Base-by-base conservation (phyloP, 257 asterid genomes). In the Gardenia jasminoides region DNA sequence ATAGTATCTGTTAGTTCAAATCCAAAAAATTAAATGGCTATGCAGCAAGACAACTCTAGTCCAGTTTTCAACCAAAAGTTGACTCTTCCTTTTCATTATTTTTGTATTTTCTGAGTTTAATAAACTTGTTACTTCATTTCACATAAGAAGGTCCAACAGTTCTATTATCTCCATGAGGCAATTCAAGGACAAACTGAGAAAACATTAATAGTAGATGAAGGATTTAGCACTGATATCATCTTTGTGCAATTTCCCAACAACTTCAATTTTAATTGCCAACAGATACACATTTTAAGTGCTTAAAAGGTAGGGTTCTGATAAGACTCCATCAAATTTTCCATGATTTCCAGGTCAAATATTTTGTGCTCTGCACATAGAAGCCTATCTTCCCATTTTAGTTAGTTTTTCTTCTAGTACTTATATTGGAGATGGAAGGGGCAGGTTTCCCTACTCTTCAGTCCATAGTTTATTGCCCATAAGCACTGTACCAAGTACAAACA, bases 401-500 rank as follows among this genome's bases (percentile, higher is more conserved):
- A 56, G 54, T 36, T 26, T 33, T 48, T 47, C 15, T 5, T 30
- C 26, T 64, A 33, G 20, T 33, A 43, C 52, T 58, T 31, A 30
- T 44, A 30, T 6, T 1, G 33, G 39, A 9, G 33, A 28, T n/a
- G 15, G 33, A 19, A 22, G 30, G 52, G 64, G 33, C 17, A 41
- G 10, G 12, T 36, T 19, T 67, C 67, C 22, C 26, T 31, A 3
- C 24, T 19, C 2, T 59, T 62, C 10, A 19, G 36, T 22, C 22
- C n/a, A 72, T 68, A 12, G 59, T 77, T 44, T 47, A 50, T 28
- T 69, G 69, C 41, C 36, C 58, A 59, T 61, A 68, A 79, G 70
- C 74, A 79, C 10, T 19, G 2, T 92, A 96, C 99, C 99, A 41
- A 96, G 96, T 74, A 92, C 94, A 75, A 96, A 96, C 58, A 96